These are phyloP conservation scores for Arabidopsis hybrid DNA, from an alignment of 441 rosid genomes.

Conservation along the genomic window DNA sequence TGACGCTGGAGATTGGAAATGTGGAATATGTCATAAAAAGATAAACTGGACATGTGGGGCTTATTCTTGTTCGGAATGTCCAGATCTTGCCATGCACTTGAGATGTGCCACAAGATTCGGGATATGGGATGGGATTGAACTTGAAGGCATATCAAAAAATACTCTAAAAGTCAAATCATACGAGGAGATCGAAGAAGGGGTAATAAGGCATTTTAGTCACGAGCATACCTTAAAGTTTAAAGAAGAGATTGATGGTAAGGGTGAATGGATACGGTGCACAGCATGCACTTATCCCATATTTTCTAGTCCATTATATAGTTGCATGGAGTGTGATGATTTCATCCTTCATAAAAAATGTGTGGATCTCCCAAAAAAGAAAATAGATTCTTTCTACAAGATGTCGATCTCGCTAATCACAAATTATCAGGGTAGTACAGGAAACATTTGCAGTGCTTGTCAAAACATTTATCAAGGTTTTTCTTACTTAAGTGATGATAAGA, in stretches of 20 bases:
- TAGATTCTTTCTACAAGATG: neutral
- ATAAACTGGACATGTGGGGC: slow-evolving; percentile 25
- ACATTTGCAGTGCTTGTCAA: slow-evolving; percentile 14
- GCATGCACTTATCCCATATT: slow-evolving; percentile 1
- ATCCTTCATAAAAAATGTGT: slow-evolving; percentile 38
- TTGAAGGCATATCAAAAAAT: neutral
- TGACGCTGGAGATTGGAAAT: neutral
- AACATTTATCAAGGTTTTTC: slow-evolving; percentile 8
- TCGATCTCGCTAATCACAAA: too few species aligned
- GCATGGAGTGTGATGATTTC: slow-evolving; percentile 24
- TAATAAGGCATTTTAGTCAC: slow-evolving; percentile 36
- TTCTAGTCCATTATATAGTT: slow-evolving; percentile 20
- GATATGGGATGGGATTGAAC: slow-evolving; percentile 35
- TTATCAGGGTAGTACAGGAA: neutral
- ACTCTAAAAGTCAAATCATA: too few species aligned
- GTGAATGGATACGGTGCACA: neutral
- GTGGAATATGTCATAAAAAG: slow-evolving; percentile 16
- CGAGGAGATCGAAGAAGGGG: neutral
- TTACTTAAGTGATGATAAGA: neutral
- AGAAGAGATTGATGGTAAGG: neutral
- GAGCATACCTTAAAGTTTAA: slow-evolving; percentile 2
- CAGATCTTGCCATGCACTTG: slow-evolving; percentile 13
- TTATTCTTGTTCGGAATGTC: slow-evolving; percentile 26
- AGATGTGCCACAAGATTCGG: slow-evolving; percentile 30
- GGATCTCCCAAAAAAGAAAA: slow-evolving; percentile 26